Percentiles rank a stretch among this genome's conserved stretches.
phyloP scores from a whole-genome alignment of 768 basidiomycete genomes.

The Naganishia friedmannii region DNA sequence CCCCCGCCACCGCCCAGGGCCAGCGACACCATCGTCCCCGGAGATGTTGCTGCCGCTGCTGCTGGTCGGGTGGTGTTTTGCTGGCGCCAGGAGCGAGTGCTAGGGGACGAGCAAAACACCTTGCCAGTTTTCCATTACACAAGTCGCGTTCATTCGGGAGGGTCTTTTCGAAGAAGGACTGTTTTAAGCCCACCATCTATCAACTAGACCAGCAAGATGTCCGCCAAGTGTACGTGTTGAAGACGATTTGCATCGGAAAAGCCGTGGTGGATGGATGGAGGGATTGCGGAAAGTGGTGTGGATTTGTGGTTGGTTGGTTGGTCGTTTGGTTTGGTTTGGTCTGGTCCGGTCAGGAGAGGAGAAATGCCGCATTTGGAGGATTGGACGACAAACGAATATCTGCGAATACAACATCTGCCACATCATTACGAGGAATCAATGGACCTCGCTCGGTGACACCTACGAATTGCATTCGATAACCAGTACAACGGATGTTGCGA shows the following conservation, averaged over 20 bases:
- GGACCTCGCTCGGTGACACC: not conserved
- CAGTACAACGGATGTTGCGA: not conserved
- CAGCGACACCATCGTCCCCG: not conserved
- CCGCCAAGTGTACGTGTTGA: conserved; percentile 43
- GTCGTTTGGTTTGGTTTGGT: conserved; percentile 15
- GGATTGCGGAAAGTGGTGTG: not conserved
- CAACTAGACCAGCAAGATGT: conserved; percentile 37
- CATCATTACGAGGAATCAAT: not conserved
- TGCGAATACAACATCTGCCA: too few relatives aligned
- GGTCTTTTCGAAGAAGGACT: conserved; percentile 2
- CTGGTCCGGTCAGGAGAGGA: not conserved
- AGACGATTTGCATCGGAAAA: conserved; percentile 11
- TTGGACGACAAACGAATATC: not conserved
- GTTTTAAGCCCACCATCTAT: conserved; percentile 23
- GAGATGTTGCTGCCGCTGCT: not conserved
- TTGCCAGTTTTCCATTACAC: not conserved
- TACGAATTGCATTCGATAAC: not conserved
- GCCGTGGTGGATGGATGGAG: conserved; percentile 8
- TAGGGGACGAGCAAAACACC: not conserved
- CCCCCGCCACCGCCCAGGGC: not conserved
- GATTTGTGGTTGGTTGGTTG: not conserved
- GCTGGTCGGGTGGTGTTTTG: not conserved
- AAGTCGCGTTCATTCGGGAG: not conserved
- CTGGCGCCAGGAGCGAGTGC: not conserved
- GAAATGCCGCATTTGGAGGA: not conserved